Base-by-base conservation (phyloP, 768 basidiomycete genomes). In the Suillus americanus region DNA sequence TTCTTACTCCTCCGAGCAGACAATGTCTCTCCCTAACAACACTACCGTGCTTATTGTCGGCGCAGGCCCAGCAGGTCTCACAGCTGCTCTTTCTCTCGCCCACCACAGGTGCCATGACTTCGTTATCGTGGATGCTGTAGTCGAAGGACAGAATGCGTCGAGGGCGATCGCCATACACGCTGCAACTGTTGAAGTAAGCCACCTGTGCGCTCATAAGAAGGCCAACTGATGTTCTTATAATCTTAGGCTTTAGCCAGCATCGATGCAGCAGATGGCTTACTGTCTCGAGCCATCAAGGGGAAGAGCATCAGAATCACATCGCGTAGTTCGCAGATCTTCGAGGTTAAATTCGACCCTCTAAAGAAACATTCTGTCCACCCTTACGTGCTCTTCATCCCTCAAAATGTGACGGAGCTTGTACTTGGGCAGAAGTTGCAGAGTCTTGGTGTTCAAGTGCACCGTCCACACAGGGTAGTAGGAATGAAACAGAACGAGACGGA, bases 41-140 rank as follows among this genome's bases (percentile, higher is more conserved):
- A 56, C 82, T 6, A 79, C 79, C 33, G 72, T 85, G 35, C 79
- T 85, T 57, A 77, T 86, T 33, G 80, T 86, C 13, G 85, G 83
- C 8, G 43, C 43, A 20, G 43, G 43, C 43, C 43, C 43, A 20
- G 43, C 43, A 20, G 43, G 43, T 3, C 79, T 85, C 60, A 74
- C 81, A 0, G 71, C 77, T 51, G 84, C 84, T 25, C 69, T 84
- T n/a, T 79, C 83, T n/a, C 79, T 86, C 9, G 69, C 75, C 14
- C 74, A 79, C 13, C 77, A 83, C 20, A 9, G 14, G 12, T 54
- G 53, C 30, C 20, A n/a, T 13, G 53, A 54, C 33, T 59, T 83
- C 73, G 64, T 77, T 20, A 72, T 82, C 13, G 80, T 83, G 20
- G 82, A 83, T 60, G 73, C 71, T n/a, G 40, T 65, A 2, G 53